Evolutionary conservation across 495 filamentous ascomycete genomes (phyloP).

Genomic region (Penicillium riverlandense): DNA sequence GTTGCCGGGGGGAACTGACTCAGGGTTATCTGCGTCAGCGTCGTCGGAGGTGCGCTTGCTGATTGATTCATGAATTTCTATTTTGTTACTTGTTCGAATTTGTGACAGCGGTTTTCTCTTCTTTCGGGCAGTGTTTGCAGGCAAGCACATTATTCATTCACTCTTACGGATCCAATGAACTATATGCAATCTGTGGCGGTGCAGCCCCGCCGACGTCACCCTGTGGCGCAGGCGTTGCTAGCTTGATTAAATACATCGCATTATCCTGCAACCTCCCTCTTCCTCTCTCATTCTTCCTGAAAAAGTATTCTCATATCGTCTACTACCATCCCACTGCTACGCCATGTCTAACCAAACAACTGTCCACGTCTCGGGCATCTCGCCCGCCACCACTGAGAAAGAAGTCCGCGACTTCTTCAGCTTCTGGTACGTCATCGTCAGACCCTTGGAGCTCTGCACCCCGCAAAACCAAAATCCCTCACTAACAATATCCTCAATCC

Average conservation of each 20-base stretch:
- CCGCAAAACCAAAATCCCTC: neutral
- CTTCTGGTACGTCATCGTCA: conserved; percentile 67
- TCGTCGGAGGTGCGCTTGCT: neutral
- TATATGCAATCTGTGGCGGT: conserved; percentile 13
- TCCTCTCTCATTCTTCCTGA: neutral
- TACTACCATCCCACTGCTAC: conserved; percentile 1
- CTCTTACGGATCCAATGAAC: neutral
- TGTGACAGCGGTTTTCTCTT: neutral
- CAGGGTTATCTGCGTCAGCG: neutral
- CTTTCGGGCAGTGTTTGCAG: conserved; percentile 6
- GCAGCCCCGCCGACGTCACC: conserved; percentile 25
- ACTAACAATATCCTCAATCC: conserved; percentile 18
- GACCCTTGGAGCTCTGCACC: neutral
- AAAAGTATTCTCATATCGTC: neutral
- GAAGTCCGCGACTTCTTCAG: conserved; percentile 96
- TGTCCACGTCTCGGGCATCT: conserved; percentile 71
- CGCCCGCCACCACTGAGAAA: conserved; percentile 69
- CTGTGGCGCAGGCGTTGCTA: conserved; percentile 15
- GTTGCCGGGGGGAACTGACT: too few relatives aligned
- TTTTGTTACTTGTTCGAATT: neutral
- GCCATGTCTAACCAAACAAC: conserved; percentile 43
- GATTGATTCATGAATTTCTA: neutral
- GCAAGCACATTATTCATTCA: conserved; percentile 8
- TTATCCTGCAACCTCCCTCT: neutral
- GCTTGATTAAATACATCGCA: neutral